A percentile compares a stretch with the other conserved stretches of the same genome.
Evolutionary conservation across 148 eudicot genomes (phyloP).

Genomic region (Fallopia convolvulus): DNA sequence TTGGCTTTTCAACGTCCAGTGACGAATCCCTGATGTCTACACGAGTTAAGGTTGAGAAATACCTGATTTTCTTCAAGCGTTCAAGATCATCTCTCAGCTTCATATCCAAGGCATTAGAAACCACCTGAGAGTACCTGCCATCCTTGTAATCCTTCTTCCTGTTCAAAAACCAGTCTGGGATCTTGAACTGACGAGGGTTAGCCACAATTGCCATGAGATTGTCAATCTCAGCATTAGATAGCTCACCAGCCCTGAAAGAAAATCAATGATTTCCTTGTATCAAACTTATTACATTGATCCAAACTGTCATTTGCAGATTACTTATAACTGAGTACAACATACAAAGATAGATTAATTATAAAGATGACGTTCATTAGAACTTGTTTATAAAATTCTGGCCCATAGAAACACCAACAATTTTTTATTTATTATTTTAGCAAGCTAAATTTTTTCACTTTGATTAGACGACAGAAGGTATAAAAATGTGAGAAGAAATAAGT

Average conservation of each 20-base stretch:
- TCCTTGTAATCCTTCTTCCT: constrained; percentile 68
- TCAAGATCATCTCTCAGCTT: constrained; percentile 58
- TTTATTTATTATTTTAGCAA: no score
- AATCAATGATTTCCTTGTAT: background rate
- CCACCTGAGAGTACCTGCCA: constrained; percentile 50
- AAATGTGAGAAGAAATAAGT: background rate
- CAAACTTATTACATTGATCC: background rate
- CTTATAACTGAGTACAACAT: background rate
- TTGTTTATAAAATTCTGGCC: no score
- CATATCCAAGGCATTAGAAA: constrained; percentile 56
- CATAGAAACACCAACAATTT: no score
- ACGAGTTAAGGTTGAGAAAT: background rate
- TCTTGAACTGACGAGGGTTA: constrained; percentile 53
- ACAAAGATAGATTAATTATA: no score
- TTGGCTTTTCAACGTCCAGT: background rate
- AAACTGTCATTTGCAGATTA: background rate
- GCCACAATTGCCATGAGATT: constrained; percentile 45
- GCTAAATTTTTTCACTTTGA: no score
- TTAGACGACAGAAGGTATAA: background rate
- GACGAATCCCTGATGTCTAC: background rate
- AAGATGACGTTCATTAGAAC: no score
- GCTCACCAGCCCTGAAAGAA: constrained; percentile 48
- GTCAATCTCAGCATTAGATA: constrained; percentile 38
- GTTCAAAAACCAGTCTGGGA: constrained; percentile 59
- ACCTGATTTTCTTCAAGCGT: constrained; percentile 57